Base-by-base conservation (phyloP, 441 rosid species). In the Bocquillonia castaneifolia region DNA sequence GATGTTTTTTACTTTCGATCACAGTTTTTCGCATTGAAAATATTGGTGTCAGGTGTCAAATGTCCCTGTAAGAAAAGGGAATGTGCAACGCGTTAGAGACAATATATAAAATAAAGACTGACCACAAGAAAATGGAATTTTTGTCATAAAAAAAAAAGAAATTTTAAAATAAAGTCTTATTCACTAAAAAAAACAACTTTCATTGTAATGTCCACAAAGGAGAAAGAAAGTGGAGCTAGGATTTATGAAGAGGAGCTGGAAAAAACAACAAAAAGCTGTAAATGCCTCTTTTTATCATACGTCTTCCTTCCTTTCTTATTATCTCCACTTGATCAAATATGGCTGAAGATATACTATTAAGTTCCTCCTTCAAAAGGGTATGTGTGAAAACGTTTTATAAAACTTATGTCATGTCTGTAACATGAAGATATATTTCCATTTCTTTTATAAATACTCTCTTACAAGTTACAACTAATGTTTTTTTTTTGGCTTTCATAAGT, bases 331-430 rank as follows among this genome's bases (percentile, higher is more conserved):
- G 20, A 39, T n/a, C n/a, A n/a, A 39, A 53, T 9, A 68, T 69
- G 72, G 63, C 37, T 25, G 59, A 50, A 39, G 15, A 34, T 48
- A 20, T 39, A n/a, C n/a, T n/a, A n/a, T n/a, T n/a, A 17, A 31
- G 48, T 63, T 31, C 55, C 60, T 28, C 22, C 31, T 28, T 20
- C 32, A 69, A 51, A 51, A 60, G 28, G 60, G 67, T 63, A 2
- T n/a, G n/a, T n/a, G n/a, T n/a, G n/a, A n/a, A n/a, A n/a, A n/a
- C n/a, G n/a, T n/a, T n/a, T n/a, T n/a, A n/a, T n/a, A n/a, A n/a
- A n/a, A n/a, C n/a, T n/a, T n/a, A n/a, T n/a, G n/a, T n/a, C n/a
- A n/a, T n/a, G 5, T 2, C 26, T 18, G 56, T 36, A 32, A 1
- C 26, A 10, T 3, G 5, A 10, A 22, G 0, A 31, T 45, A 29